These are phyloP conservation scores for Musa schizocarpa DNA, from an alignment of 176 grass and related monocot species.

Conservation along the genomic window DNA sequence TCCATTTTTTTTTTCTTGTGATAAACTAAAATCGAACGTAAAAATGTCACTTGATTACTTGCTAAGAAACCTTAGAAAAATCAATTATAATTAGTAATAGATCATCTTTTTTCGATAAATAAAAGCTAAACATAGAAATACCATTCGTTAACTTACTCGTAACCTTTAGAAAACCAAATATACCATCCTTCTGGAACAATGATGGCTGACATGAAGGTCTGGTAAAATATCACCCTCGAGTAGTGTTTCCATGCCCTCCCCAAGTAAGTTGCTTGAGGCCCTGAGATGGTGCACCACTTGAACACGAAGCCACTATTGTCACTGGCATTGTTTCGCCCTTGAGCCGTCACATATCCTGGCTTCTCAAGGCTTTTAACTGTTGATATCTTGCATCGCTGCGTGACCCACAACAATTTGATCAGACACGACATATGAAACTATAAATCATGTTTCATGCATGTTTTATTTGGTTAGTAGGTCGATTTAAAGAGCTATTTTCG, in stretches of 20 bases:
- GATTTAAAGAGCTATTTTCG: too few relatives aligned
- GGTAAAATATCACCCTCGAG: background rate
- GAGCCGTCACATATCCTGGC: background rate
- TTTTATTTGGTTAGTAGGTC: too few relatives aligned
- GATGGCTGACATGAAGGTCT: conserved; percentile 37
- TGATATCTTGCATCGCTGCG: background rate
- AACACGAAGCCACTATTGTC: background rate
- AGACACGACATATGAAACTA: background rate
- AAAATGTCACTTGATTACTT: too few relatives aligned
- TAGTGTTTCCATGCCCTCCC: background rate
- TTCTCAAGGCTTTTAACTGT: background rate
- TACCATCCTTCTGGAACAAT: conserved; percentile 49
- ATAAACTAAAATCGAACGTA: too few relatives aligned
- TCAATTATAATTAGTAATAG: too few relatives aligned
- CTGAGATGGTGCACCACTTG: background rate
- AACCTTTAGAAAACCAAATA: conserved; percentile 36
- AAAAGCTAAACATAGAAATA: too few relatives aligned
- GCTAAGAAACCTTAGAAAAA: too few relatives aligned
- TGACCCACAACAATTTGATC: background rate
- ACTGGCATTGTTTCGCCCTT: background rate
- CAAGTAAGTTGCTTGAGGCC: background rate
- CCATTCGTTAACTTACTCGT: conserved; percentile 12
- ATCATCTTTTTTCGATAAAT: too few relatives aligned
- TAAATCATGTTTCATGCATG: too few relatives aligned
- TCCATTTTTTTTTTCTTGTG: too few relatives aligned